Evolutionary conservation across 1,284 basidiomycete genomes (phyloP), one percentile per base, ranked within the genome.

Genomic region (Erythrobasidium hasegawianum): DNA sequence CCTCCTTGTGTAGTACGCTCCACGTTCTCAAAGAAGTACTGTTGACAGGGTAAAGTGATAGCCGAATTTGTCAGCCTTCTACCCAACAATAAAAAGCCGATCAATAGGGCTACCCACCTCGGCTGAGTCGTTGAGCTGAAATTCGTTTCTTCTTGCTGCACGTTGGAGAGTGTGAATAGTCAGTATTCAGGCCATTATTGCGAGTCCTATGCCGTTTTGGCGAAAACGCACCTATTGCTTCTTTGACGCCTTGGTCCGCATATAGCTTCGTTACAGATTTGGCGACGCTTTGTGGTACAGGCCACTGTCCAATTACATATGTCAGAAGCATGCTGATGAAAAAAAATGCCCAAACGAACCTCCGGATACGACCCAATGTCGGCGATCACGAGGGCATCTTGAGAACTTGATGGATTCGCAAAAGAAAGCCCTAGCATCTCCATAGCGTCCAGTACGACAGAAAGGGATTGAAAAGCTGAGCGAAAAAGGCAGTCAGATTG

Each of bases 371-470:
- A 79, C 0, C 91, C 91, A 1, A 92, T 82, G 2, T 86, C 79
- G 75, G 94, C 84, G 75, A 97, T 83, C 74, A 85, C 82, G 66
- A 88, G 85, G 27, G 85, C 84, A 73, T 94, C 89, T 77, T 91
- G 86, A 74, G 80, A 78, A 1, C 83, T 85, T 40, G 50, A 52
- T 10, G 58, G 57, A 54, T 56, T 16, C 4, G 82, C 80, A 18
- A 89, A 80, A 0, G 81, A 81, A 65, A 88, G 83, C 66, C 86
- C 84, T 75, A 87, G 82, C 50, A 80, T 77, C 33, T 87, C 86
- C 80, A 96, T 86, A 3, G 93, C 93, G 75, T 96, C 91, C 50
- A 96, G 85, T 75, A 96, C 88, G 58, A 93, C 91, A 83, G 16
- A 40, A 1, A 67, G 58, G 29, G 33, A 40, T 45, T 67, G 57